Base-by-base conservation (phyloP, 2,329 filamentous ascomycete species). In the Hymenotorrendiella dingleyae region DNA sequence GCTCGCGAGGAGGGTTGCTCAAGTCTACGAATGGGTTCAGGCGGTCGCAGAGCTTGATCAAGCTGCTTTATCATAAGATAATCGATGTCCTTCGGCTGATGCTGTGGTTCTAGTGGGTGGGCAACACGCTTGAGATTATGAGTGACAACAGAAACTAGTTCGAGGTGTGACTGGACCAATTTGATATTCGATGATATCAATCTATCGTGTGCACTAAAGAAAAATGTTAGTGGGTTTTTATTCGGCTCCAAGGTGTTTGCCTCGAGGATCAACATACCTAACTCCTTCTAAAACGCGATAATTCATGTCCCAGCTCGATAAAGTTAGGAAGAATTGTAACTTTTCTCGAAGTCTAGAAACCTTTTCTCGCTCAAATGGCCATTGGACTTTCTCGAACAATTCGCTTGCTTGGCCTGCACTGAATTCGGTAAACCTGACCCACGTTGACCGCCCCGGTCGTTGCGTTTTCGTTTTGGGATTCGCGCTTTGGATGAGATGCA, bases 61-160 rank as follows among this genome's bases (percentile, higher is more conserved):
- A 56, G 49, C 37, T 54, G 50, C 9, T 50, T 44, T 5, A 56
- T 36, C 34, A 54, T 52, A 5, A 50, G 46, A 35, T 53, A 54
- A 27, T 56, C 54, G 21, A 56, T 50, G 17, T 54, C 43, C 14
- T 43, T 23, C 24, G 30, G 10, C 29, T 51, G 46, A 14, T 17
- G 26, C 6, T 40, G 43, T n/a, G 27, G 39, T 24, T 51, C 53
- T 7, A 56, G 42, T 20, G 52, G 54, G 29, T 54, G 34, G 10
- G 52, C 52, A 24, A 56, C 40, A 30, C 50, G 35, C 26, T 51
- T 56, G 14, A 54, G 38, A 19, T 52, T 54, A 14, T 46, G 30
- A n/a, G 46, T 48, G 6, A 55, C 36, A 21, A 45, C 40, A 14
- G 47, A 46, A 9, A 55, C 53, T 4, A 56, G 24, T n/a, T 56